Base-by-base conservation (phyloP, 805 yeast genomes). In the Candida hispaniensis region DNA sequence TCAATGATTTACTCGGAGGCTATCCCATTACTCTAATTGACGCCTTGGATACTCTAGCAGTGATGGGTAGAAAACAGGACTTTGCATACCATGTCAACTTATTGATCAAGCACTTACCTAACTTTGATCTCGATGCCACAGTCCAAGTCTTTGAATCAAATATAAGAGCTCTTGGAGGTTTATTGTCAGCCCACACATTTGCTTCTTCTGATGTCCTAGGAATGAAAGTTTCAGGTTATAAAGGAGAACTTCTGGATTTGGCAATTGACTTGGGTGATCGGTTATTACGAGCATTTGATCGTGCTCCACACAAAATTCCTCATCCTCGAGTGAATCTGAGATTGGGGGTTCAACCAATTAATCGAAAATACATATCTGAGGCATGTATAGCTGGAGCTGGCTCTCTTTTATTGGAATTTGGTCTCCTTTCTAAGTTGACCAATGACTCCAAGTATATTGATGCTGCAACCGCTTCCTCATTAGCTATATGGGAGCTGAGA, bases 311-410 rank as follows among this genome's bases (percentile, higher is more conserved):
- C 0, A 75, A 75, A 0, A 63, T 85, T 6, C 95, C 95, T 0
- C 62, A 67, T n/a, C 83, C 97, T 0, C 59, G 96, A 41, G 70
- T 82, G 6, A 82, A 86, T 50, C 52, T 86, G 14, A 58, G 58
- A 11, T 46, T 59, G 14, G 88, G 86, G 0, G 59, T 70, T 1
- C 46, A 44, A 4, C 44, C 44, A 0, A 44, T 43, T 5, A 38
- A 42, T 2, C 32, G 34, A 4, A 43, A 47, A 35, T 40, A 41
- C 12, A 36, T 55, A 20, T 44, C 60, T 8, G 93, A 81, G 42
- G 85, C 85, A 5, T 85, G 94, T 51, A 70, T 85, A 0, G 79
- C 95, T 0, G 96, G 95, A 2, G 88, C 86, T 11, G 78, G 85
- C 0, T 73, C 86, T 1, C 80, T 93, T 3, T 66, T 83, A 41